These are phyloP conservation scores for Echinosophora koreensis DNA, from an alignment of 306 rosid species.

Conservation along the genomic window DNA sequence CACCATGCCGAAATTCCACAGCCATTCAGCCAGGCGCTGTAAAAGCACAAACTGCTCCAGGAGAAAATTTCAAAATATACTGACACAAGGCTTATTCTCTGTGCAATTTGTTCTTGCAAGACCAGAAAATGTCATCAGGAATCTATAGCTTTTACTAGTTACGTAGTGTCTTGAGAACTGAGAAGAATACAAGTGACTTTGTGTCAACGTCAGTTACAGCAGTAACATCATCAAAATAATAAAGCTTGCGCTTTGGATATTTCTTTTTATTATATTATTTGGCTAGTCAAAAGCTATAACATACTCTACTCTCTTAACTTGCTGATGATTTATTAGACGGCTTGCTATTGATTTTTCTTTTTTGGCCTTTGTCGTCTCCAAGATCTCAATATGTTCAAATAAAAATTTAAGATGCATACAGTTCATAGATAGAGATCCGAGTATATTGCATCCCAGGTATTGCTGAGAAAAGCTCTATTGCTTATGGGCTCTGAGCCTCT, in stretches of 20 bases:
- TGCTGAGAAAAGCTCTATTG: constrained; percentile 8
- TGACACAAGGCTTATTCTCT: constrained; percentile 45
- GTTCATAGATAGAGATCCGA: background rate
- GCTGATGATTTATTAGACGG: background rate
- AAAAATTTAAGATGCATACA: background rate
- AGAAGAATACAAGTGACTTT: constrained; percentile 20
- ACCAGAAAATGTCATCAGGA: constrained; percentile 40
- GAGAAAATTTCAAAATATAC: constrained; percentile 50
- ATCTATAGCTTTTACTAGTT: constrained; percentile 36
- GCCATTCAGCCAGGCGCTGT: constrained; percentile 47
- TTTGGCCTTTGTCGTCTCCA: background rate
- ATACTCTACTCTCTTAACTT: constrained; percentile 7
- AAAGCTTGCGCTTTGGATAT: constrained; percentile 18
- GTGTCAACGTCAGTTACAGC: constrained; percentile 39
- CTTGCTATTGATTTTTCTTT: constrained; percentile 5
- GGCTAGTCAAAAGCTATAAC: constrained; percentile 23
- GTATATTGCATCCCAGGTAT: constrained; percentile 2
- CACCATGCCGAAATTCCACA: constrained; percentile 63
- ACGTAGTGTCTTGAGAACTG: background rate
- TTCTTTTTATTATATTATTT: constrained; percentile 31
- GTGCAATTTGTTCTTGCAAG: constrained; percentile 33
- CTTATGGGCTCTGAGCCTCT: background rate
- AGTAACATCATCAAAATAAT: constrained; percentile 35
- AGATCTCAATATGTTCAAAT: background rate
- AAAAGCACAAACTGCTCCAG: constrained; percentile 44